phyloP scores from a whole-genome alignment of 345 rosid species.

The Nephelium lappaceum region DNA sequence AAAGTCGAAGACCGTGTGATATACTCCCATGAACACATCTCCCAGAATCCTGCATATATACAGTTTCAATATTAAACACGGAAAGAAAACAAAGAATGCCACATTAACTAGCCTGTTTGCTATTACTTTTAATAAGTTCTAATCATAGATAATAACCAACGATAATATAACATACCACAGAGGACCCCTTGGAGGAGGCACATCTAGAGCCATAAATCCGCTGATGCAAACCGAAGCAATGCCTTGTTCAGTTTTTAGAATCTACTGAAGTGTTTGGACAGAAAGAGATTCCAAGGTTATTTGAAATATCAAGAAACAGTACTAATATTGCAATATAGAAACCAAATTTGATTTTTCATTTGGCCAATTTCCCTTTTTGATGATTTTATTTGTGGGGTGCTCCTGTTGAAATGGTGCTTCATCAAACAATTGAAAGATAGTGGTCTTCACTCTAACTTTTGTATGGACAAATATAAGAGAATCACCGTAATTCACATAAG shows the following conservation, averaged over 20 bases:
- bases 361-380: too few relatives aligned
- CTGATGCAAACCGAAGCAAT: conserved; percentile 58
- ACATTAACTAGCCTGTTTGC: background rate
- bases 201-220: conserved; percentile 63
- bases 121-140: background rate
- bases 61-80: background rate
- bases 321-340: background rate
- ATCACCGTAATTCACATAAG: too few relatives aligned
- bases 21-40: conserved; percentile 81
- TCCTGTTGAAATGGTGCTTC: background rate
- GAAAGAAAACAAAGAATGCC: background rate
- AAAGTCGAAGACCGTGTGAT: conserved; percentile 72
- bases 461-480: too few relatives aligned
- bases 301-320: background rate
- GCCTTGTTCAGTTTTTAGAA: conserved; percentile 63
- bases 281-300: background rate
- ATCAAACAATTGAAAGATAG: too few relatives aligned
- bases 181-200: conserved; percentile 74
- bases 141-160: too few relatives aligned
- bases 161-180: conserved; percentile 47
- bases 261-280: conserved; percentile 47
- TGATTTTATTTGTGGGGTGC: too few relatives aligned
- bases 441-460: too few relatives aligned
- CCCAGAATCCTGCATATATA: conserved; percentile 65
- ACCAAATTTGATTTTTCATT: too few relatives aligned